Base-by-base conservation (phyloP, 176 grass and related monocot species). In the Pontederia crassipes region DNA sequence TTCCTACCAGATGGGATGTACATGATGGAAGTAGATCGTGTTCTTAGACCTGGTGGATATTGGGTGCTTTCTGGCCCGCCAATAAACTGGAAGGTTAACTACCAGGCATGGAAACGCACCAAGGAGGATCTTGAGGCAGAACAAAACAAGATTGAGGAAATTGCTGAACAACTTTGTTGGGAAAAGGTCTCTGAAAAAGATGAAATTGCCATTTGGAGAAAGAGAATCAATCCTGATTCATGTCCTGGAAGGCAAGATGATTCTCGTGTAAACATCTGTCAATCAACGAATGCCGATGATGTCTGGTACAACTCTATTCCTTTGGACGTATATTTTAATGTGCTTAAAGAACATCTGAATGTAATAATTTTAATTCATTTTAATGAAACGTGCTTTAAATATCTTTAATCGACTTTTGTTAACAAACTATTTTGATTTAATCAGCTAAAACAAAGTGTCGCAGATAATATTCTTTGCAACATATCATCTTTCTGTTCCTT, bases 1-100 rank as follows among this genome's bases (percentile, higher is more conserved):
- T 55, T 52, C 58, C 82, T 65, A 51, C 48, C 81, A 95, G 89
- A 89, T 71, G 89, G 89, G 62, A 85, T 89, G 74, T 95, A 95
- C 82, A 86, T 95, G 85, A 89, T 89, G 85, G 89, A 95, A 61
- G 83, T 89, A 68, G 89, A 95, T 75, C 63, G 89, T 46, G 89
- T 95, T 49, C 77, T 95, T 18, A 79, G 89, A 62, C 85, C 89
- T 14, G 89, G 89, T 10, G 89, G 89, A 15, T 95, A 85, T 59
- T 95, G 89, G 89, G 79, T 95, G 35, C 57, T 95, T n/a, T 95
- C 89, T 20, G 85, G 89, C 14, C 85, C 89, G 8, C 89, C 89
- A 32, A 86, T 95, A 64, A 87, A 87, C 53, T 89, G 89, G 89
- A 89, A 81, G 69, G 66, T 75, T 53, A 61, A 86, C 47, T 86